Evolutionary conservation across 2,329 filamentous ascomycete species (phyloP), one percentile per base, ranked within the genome.

Genomic region (Claviceps arundinis): DNA sequence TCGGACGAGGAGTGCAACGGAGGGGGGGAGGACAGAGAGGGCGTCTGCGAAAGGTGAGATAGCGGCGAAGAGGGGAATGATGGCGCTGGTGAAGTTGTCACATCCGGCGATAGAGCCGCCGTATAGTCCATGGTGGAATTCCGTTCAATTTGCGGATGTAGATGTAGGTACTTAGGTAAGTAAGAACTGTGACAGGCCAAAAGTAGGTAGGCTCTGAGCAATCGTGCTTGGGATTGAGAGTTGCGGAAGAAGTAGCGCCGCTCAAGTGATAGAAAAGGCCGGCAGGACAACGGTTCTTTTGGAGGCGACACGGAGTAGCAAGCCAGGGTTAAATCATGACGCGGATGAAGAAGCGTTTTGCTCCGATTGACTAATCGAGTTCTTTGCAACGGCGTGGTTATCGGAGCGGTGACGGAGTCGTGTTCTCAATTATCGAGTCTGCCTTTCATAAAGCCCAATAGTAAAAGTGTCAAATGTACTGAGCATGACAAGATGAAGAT

Each of bases 31-130:
- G 40, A 19, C 40, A 42, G 41, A 11, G 75, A 76, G 1, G 77
- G 77, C 22, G 78, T 77, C 47, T 71, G 69, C 22, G 75, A 76
- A 48, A 80, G 68, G 34, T 71, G 63, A 2, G 77, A 80, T 43
- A 81, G 70, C 37, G 77, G 76, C 37, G 77, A 80, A 2, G 74
- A 78, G 26, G 70, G 71, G 13, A 70, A 64, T 42, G 73, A 66
- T 43, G 55, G 24, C 48, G 65, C 62, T 37, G 65, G 65, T 50
- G 69, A 64, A 50, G 55, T 46, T 43, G 65, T 62, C 40, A 61
- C 48, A 40, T 59, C 59, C 34, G 63, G 59, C 50, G 61, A 55
- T 52, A 62, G 56, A 49, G 48, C 42, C 14, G 51, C 47, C 7
- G 41, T 48, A 22, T 30, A 4, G 37, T 45, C 51, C 49, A 48